Evolutionary conservation across 345 rosid genomes (phyloP).

Genomic region (Eucalyptus guilfoylei): DNA sequence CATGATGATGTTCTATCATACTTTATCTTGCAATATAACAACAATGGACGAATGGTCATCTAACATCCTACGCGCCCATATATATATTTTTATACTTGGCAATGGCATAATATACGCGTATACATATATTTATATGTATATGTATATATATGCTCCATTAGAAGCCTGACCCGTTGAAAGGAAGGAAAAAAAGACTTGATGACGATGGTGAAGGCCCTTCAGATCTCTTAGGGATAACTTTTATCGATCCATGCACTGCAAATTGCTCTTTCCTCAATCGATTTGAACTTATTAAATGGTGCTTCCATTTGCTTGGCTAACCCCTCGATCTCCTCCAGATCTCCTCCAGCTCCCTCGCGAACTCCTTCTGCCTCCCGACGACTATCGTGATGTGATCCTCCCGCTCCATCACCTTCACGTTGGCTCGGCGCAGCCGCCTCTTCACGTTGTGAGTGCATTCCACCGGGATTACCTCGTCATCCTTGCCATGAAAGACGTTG

Average conservation of each 20-base stretch:
- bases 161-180: background rate
- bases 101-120: background rate
- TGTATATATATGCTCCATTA: background rate
- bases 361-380: slow-evolving; percentile 78
- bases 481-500: slow-evolving; percentile 62
- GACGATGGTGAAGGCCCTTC: background rate
- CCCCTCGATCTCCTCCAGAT: slow-evolving; percentile 43
- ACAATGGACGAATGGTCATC: background rate
- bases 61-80: background rate
- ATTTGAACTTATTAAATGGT: background rate
- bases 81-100: background rate
- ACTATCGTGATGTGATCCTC: slow-evolving; percentile 94
- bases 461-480: slow-evolving; percentile 84
- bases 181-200: background rate
- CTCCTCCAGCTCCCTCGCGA: slow-evolving; percentile 77
- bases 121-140: background rate
- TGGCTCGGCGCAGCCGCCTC: slow-evolving; percentile 56
- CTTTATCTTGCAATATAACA: background rate
- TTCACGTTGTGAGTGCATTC: slow-evolving; percentile 74
- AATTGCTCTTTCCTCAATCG: background rate
- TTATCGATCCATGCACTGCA: background rate
- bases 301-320: background rate
- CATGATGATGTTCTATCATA: background rate
- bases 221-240: background rate
- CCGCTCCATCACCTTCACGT: slow-evolving; percentile 49